Base-by-base conservation (phyloP, 768 basidiomycete species). In the Porphyrellus cyaneotinctus region DNA sequence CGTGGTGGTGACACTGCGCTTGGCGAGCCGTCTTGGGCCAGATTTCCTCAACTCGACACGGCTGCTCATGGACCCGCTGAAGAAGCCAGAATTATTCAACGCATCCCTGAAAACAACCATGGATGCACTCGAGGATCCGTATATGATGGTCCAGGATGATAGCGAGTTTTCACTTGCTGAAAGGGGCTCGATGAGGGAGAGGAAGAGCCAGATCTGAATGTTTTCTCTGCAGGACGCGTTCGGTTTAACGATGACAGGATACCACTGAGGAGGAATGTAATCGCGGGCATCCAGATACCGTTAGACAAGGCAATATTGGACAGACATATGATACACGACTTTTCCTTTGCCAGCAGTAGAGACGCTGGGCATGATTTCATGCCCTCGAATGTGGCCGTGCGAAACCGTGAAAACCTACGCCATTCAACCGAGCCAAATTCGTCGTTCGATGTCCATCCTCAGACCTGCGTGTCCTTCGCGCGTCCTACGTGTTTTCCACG, bases 331-430 rank as follows among this genome's bases (percentile, higher is more conserved):
- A 28, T 28, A 9, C 9, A n/a, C n/a, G n/a, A n/a, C n/a, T n/a
- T n/a, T n/a, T n/a, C n/a, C n/a, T n/a, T n/a, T n/a, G n/a, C n/a
- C n/a, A n/a, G n/a, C n/a, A n/a, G n/a, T n/a, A n/a, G n/a, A n/a
- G n/a, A n/a, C n/a, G n/a, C n/a, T n/a, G n/a, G n/a, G n/a, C n/a
- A n/a, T n/a, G n/a, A n/a, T n/a, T n/a, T n/a, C n/a, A n/a, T n/a
- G n/a, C n/a, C n/a, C n/a, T n/a, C n/a, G n/a, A n/a, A n/a, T n/a
- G 49, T 66, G 66, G 65, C 68, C 51, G 63, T 69, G 58, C 31
- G 11, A 26, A 15, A 9, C 24, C 14, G 3, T 23, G 22, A 14
- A 43, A 32, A 26, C n/a, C 10, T 10, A 2, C 17, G 2, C 23
- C 11, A 12, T 23, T 26, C 14, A 30, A 7, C 31, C 31, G 11